Conservation (phyloP, 257 asterid species). For the Capsicum chinense region DNA sequence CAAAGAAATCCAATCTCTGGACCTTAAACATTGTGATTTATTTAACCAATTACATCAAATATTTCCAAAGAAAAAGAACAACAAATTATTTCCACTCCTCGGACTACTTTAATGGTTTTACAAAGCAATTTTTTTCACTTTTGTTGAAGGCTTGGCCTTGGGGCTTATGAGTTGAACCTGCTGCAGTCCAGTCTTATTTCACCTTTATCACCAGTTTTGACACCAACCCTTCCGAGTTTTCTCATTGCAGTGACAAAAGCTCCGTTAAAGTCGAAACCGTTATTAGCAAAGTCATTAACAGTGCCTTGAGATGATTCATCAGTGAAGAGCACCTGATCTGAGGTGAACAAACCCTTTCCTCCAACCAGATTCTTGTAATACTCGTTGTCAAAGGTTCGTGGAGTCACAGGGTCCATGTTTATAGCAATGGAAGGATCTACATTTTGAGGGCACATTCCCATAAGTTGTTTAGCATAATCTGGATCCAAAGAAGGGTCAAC, state of each 20-base stretch:
- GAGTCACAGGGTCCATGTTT: conserved; percentile 63
- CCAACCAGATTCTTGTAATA: conserved; percentile 60
- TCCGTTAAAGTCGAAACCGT: conserved; percentile 45
- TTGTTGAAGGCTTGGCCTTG: not conserved
- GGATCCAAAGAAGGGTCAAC: conserved; percentile 69
- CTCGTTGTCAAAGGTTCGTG: conserved; percentile 60
- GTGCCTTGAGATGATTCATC: conserved; percentile 48
- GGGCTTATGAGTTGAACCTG: conserved; percentile 47
- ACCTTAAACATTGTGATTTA: conserved; percentile 9
- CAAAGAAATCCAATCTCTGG: not conserved
- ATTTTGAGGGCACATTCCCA: conserved; percentile 55
- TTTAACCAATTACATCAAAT: not conserved
- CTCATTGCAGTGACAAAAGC: conserved; percentile 69
- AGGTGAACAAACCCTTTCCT: conserved; percentile 71
- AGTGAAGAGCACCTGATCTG: conserved; percentile 74
- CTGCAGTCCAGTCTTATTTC: conserved; percentile 68
- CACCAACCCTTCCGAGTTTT: conserved; percentile 72
- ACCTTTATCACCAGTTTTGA: conserved; percentile 63
- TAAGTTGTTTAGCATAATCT: conserved; percentile 60
- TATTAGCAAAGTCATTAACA: conserved; percentile 60
- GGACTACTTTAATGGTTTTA: not conserved
- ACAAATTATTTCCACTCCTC: not conserved
- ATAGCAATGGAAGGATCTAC: conserved; percentile 58
- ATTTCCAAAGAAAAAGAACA: not conserved
- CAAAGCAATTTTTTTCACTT: not conserved